Percentiles rank a stretch among this genome's conserved stretches.
Conservation (phyloP, 2,329 filamentous ascomycete species). For the Colletotrichum salicis region DNA sequence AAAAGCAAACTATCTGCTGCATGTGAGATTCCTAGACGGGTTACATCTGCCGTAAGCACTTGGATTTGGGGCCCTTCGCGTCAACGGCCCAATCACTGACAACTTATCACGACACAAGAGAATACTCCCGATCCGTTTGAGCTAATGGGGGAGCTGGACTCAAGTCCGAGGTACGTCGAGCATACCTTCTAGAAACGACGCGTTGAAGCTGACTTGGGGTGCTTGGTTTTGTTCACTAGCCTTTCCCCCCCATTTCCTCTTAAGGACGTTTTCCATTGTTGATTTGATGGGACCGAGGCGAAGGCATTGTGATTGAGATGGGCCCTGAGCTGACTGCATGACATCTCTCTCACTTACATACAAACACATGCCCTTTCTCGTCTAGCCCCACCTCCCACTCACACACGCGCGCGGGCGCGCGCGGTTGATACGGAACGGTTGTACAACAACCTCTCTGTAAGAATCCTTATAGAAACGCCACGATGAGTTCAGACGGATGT, state of each 20-base stretch:
- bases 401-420: too few relatives aligned
- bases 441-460: not conserved
- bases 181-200: not conserved
- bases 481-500: not conserved
- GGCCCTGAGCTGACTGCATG: not conserved
- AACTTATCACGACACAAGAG: too few relatives aligned
- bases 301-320: not conserved
- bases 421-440: not conserved
- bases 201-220: not conserved
- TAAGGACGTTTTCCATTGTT: conserved; percentile 7
- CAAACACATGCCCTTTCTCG: not conserved
- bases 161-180: not conserved
- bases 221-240: not conserved
- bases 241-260: not conserved
- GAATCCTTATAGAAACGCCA: not conserved
- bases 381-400: not conserved
- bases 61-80: not conserved
- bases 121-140: not conserved
- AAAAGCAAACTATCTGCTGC: conserved; percentile 5
- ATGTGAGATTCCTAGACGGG: conserved; percentile 23
- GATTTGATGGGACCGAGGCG: not conserved
- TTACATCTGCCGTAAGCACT: conserved; percentile 35
- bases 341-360: not conserved
- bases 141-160: not conserved
- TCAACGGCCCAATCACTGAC: conserved; percentile 18